These are phyloP conservation scores for Paraurostyla sp. DNA, from an alignment of 73 alveolate genomes.

Conservation along the genomic window DNA sequence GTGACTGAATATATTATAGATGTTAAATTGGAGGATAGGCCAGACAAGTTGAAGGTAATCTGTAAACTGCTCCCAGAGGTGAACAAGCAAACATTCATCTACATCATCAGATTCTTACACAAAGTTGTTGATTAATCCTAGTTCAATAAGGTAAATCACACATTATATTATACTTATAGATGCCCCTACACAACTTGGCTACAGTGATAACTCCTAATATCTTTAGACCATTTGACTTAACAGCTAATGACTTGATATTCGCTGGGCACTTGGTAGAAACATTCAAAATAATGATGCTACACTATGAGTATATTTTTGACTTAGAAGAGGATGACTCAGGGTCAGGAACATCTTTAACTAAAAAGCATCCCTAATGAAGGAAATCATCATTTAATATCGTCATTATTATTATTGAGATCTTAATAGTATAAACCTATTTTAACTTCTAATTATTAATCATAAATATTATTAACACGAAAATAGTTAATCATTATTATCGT, in stretches of 20 bases:
- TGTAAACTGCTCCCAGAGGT: constrained; percentile 41
- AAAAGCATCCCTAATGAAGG: neutral
- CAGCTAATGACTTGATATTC: constrained; percentile 56
- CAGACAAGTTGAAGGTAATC: constrained; percentile 29
- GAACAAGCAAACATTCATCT: constrained; percentile 14
- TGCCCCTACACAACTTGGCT: constrained; percentile 62
- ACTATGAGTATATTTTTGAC: constrained; percentile 51
- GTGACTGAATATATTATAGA: neutral
- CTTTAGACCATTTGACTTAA: constrained; percentile 63
- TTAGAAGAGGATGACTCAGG: neutral
- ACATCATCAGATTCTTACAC: constrained; percentile 12
- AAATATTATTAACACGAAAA: no score
- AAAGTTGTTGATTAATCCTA: constrained; percentile 5
- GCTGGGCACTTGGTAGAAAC: constrained; percentile 55
- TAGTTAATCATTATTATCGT: no score
- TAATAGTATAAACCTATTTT: no score
- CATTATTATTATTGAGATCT: no score
- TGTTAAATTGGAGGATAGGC: neutral
- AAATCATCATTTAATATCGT: no score
- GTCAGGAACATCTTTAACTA: neutral
- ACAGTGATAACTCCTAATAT: constrained; percentile 57
- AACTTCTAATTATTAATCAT: no score
- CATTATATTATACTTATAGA: neutral
- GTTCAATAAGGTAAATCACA: constrained; percentile 14
- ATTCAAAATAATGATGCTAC: constrained; percentile 53